Evolutionary conservation across 208 protist species (phyloP), one percentile per base, ranked within the genome.

Genomic region (Novymonas esmeraldas): DNA sequence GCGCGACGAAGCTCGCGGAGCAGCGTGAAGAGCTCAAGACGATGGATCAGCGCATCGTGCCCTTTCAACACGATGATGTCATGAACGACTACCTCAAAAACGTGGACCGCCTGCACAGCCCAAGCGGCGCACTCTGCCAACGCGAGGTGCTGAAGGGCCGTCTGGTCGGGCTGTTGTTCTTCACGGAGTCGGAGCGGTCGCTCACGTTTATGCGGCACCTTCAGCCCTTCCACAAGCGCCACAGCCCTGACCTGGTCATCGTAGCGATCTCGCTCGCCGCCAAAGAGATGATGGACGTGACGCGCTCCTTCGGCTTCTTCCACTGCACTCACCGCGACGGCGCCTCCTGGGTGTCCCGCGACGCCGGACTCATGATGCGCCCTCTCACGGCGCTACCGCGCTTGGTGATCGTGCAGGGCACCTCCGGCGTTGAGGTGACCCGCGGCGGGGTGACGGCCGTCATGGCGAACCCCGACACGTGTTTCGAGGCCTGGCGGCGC

Each of bases 81-180:
- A 62, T 86, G 44, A 79, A 82, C 66, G 79, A 94, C 78, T 82
- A 83, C 48, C 68, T 95, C 1, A 87, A 90, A 61, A 93, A 84
- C 66, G 77, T 92, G 16, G 50, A 59, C 26, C 60, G 56, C 26
- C 55, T 93, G 14, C 69, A 74, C 49, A 77, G 72, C 28, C 90
- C 90, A 1, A 87, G 80, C 5, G 90, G 90, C 1, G 70, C 79
- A 14, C 1, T 64, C 9, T 84, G 58, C 39, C 28, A 65, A 13
- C 70, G 78, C 7, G 81, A 85, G 36, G 51, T 91, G 55, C 78
- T 95, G n/a, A 68, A 82, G 60, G 90, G 90, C 7, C 76, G 87
- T 4, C 58, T 95, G 24, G 90, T 93, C 13, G 90, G 87, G 2
- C 56, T 93, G 0, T 78, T 93, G 54, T 95, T 90, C 72, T 95